phyloP scores from a whole-genome alignment of 2,329 filamentous ascomycete genomes.

The Aspergillus phoenicis region DNA sequence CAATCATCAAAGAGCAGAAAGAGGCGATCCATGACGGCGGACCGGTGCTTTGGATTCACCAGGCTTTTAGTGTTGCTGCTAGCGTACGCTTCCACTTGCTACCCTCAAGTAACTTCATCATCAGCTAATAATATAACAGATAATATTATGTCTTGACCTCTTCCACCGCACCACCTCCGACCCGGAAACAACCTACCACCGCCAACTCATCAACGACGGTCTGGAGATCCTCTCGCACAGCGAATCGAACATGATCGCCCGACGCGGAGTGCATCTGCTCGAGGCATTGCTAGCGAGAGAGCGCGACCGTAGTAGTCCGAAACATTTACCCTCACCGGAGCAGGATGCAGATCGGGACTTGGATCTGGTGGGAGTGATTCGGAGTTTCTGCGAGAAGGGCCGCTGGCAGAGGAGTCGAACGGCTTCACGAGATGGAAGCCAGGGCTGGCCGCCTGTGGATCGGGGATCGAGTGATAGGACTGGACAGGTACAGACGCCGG shows the following conservation, averaged over 20 bases:
- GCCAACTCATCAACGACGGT: constrained; percentile 24
- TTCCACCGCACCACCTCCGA: constrained; percentile 33
- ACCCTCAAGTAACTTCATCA: background rate
- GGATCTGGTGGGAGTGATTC: constrained; percentile 23
- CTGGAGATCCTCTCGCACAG: constrained; percentile 25
- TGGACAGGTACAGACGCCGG: background rate
- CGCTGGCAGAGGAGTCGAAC: background rate
- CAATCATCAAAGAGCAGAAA: constrained; percentile 44
- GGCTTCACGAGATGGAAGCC: background rate
- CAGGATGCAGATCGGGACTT: background rate
- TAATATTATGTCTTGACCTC: constrained; percentile 43
- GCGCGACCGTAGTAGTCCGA: background rate
- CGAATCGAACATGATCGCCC: constrained; percentile 30
- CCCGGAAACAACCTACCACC: constrained; percentile 23
- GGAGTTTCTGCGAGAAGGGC: constrained; percentile 20
- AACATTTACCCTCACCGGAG: background rate
- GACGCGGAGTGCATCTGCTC: constrained; percentile 24
- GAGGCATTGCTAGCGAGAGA: constrained; percentile 21
- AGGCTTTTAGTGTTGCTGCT: constrained; percentile 47
- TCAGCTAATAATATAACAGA: constrained; percentile 21
- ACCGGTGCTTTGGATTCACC: constrained; percentile 48
- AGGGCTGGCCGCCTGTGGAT: constrained; percentile 10
- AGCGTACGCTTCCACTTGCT: constrained; percentile 20
- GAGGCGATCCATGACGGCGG: constrained; percentile 38
- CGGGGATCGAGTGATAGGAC: background rate